These are phyloP conservation scores for Sugiyamaella qingdaonensis DNA, from an alignment of 805 yeast species.

Conservation along the genomic window DNA sequence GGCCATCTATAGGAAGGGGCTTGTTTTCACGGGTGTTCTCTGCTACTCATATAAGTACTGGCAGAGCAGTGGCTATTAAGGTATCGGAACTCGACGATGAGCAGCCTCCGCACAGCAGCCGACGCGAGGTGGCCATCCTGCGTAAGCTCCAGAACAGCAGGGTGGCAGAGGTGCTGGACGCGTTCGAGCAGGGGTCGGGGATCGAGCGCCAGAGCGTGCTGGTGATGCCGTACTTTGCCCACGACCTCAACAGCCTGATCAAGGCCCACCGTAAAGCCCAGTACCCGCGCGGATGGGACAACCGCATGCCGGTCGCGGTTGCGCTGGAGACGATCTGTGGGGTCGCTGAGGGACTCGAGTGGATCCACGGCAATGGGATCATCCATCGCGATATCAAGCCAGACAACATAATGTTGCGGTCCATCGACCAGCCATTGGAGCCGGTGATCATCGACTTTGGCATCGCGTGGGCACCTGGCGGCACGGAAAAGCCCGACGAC, in stretches of 20 bases:
- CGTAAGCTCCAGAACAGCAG: slow-evolving; percentile 13
- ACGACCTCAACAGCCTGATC: slow-evolving; percentile 37
- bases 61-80: slow-evolving; percentile 41
- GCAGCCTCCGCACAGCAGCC: slow-evolving; percentile 50
- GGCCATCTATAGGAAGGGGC: slow-evolving; percentile 39
- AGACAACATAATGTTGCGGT: slow-evolving; percentile 59
- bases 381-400: slow-evolving; percentile 54
- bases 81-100: slow-evolving; percentile 47
- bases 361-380: slow-evolving; percentile 29
- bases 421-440: slow-evolving; percentile 24
- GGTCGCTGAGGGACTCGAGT: slow-evolving; percentile 23
- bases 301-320: slow-evolving; percentile 37
- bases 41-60: slow-evolving; percentile 19
- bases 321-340: slow-evolving; percentile 24
- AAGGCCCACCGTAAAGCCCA: slow-evolving; percentile 33
- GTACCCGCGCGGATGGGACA: slow-evolving; percentile 32
- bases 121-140: slow-evolving; percentile 43
- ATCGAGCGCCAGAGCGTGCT: slow-evolving; percentile 29
- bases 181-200: slow-evolving; percentile 16
- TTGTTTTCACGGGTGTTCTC: slow-evolving; percentile 41
- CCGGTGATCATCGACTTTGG: slow-evolving; percentile 61
- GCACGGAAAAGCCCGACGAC: slow-evolving; percentile 30
- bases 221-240: slow-evolving; percentile 39
- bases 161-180: slow-evolving; percentile 26
- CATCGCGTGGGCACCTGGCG: slow-evolving; percentile 53